phyloP scores from a whole-genome alignment of 345 rosid species.

The Lepidium didymum region DNA sequence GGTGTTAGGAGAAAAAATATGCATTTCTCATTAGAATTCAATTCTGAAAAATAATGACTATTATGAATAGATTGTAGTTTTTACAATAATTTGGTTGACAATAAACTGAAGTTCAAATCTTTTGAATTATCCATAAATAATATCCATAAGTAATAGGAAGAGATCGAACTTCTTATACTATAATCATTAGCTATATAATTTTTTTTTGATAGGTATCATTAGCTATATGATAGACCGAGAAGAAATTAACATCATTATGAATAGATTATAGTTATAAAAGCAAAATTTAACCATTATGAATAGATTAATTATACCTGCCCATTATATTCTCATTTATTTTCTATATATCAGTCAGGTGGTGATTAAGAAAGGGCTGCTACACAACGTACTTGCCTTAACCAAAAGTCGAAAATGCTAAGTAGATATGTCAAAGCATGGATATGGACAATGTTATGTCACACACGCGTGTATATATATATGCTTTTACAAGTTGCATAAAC shows the following conservation, averaged over 20 bases:
- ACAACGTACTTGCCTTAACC: conserved; percentile 5
- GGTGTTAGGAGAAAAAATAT: too few species aligned
- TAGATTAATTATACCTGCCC: background rate
- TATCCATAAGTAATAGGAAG: too few species aligned
- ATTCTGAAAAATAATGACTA: too few species aligned
- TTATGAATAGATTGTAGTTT: too few species aligned
- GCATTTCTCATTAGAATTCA: too few species aligned
- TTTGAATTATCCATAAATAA: too few species aligned
- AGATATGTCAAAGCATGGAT: conserved; percentile 18
- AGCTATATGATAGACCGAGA: too few species aligned
- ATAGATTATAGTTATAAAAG: background rate
- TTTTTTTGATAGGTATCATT: too few species aligned
- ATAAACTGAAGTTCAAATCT: too few species aligned
- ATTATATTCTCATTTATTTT: background rate
- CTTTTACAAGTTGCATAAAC: conserved; percentile 13
- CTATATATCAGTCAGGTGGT: conserved; percentile 12
- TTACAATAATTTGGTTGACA: too few species aligned
- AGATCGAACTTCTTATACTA: too few species aligned
- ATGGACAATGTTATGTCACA: background rate
- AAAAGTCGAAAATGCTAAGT: conserved; percentile 11
- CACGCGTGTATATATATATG: background rate
- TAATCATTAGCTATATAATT: too few species aligned
- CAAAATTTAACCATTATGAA: background rate
- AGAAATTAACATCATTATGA: background rate
- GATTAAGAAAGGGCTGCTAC: conserved; percentile 21